Percentiles rank a stretch among this genome's conserved stretches.
Evolutionary conservation across 441 rosid species (phyloP).

Genomic region (Erodium moschatum): DNA sequence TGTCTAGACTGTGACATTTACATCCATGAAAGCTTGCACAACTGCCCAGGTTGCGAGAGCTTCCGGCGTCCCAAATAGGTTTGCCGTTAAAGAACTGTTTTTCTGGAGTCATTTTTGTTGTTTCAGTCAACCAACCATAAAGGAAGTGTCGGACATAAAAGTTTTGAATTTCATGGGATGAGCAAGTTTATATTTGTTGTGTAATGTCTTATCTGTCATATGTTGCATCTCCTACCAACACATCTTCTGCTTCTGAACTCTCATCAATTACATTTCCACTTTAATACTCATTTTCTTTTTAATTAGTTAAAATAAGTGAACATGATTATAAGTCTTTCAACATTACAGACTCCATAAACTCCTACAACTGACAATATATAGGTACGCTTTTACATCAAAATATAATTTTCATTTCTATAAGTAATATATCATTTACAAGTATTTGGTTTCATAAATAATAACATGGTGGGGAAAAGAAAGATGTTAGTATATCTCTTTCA

Average conservation of each 20-base stretch:
- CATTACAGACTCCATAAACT: too few species aligned
- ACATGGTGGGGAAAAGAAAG: not conserved
- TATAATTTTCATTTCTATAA: not conserved
- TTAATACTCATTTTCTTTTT: not conserved
- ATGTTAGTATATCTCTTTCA: slow-evolving; percentile 3
- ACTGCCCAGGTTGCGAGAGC: slow-evolving; percentile 94
- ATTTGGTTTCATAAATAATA: not conserved
- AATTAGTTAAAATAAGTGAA: not conserved
- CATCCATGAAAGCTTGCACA: slow-evolving; percentile 85
- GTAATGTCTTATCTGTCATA: not conserved
- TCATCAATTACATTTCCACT: not conserved
- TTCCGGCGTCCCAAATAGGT: slow-evolving; percentile 31
- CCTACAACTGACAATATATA: too few species aligned
- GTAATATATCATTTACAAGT: not conserved
- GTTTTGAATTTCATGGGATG: not conserved
- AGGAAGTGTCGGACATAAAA: not conserved
- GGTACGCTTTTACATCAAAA: not conserved
- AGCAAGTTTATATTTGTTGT: not conserved
- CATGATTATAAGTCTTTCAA: not conserved
- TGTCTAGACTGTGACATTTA: slow-evolving; percentile 93
- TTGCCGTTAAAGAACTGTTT: not conserved
- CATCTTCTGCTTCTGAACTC: not conserved
- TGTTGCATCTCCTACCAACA: not conserved
- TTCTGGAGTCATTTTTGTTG: not conserved
- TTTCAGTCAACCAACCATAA: not conserved